Conservation (phyloP, 1,284 basidiomycete species). For the Kwoniella shivajii region DNA sequence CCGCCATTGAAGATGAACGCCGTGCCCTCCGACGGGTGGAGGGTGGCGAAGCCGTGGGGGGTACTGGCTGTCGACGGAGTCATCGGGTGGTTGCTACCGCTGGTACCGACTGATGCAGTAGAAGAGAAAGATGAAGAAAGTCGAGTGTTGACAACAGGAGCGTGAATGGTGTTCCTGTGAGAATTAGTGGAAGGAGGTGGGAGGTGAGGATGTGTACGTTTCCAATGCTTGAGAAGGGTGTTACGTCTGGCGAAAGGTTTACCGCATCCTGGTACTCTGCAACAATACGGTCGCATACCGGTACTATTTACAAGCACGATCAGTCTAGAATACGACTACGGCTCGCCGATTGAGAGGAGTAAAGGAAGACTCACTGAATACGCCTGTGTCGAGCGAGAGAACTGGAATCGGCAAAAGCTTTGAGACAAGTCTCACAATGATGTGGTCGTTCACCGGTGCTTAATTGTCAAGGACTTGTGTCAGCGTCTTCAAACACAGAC, state of each 20-base stretch:
- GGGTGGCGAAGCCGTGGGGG: constrained; percentile 46
- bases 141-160: constrained; percentile 10
- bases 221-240: constrained; percentile 50
- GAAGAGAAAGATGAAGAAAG: constrained; percentile 18
- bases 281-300: constrained; percentile 47
- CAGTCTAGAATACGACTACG: neutral
- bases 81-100: constrained; percentile 30
- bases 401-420: constrained; percentile 61
- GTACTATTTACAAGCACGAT: constrained; percentile 29
- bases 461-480: constrained; percentile 15
- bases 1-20: constrained; percentile 40
- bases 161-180: constrained; percentile 8
- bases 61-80: constrained; percentile 21
- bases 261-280: constrained; percentile 37
- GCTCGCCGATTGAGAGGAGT: neutral
- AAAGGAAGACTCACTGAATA: constrained; percentile 55
- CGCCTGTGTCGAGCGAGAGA: constrained; percentile 62
- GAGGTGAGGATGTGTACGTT: constrained; percentile 43
- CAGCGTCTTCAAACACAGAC: neutral
- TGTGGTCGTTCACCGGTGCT: constrained; percentile 63
- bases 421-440: constrained; percentile 57
- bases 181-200: constrained; percentile 34
- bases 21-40: constrained; percentile 45
- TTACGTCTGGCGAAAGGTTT: constrained; percentile 47
- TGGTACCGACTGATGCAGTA: constrained; percentile 17